Conservation (phyloP, 192 early-diverging fungal species). For the Diversispora eburnea region DNA sequence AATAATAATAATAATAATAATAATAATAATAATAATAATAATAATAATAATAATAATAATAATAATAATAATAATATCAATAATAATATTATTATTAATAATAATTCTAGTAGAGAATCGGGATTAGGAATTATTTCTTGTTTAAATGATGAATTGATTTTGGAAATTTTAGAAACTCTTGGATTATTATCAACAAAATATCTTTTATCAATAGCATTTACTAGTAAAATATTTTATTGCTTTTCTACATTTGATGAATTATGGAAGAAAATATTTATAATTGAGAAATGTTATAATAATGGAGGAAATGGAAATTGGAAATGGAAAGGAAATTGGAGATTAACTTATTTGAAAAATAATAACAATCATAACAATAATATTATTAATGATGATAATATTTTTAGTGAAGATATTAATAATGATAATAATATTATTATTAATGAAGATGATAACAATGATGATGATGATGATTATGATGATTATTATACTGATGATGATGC, state of each 20-base stretch:
- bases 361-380: constrained; percentile 20
- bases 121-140: constrained; percentile 47
- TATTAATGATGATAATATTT: no score
- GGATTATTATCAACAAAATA: constrained; percentile 31
- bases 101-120: constrained; percentile 35
- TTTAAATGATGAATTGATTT: constrained; percentile 51
- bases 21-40: no score
- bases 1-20: no score
- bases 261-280: constrained; percentile 49
- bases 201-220: constrained; percentile 43
- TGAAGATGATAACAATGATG: constrained; percentile 29
- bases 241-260: constrained; percentile 56
- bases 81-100: no score
- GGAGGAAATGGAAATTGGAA: constrained; percentile 42
- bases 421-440: not conserved
- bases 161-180: constrained; percentile 53
- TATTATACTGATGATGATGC: constrained; percentile 5
- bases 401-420: not conserved
- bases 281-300: constrained; percentile 36
- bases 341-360: constrained; percentile 45
- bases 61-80: no score
- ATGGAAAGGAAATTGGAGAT: constrained; percentile 54
- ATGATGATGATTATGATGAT: no score
- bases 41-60: no score
- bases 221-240: constrained; percentile 49